phyloP scores from a whole-genome alignment of 1,139 yeast genomes.

The Lodderomyces margitis region DNA sequence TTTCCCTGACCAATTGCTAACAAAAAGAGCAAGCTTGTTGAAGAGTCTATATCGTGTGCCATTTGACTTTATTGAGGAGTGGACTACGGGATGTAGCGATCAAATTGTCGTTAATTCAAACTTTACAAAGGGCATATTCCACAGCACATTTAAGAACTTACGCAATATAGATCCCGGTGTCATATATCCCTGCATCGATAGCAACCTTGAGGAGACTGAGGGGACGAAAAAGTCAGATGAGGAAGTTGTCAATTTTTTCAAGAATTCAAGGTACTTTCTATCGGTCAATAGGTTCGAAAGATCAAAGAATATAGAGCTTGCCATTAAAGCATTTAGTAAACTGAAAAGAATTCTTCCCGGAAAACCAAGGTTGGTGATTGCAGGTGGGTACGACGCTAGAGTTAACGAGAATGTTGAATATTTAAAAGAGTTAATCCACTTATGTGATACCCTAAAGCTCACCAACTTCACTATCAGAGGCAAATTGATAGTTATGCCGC shows the following conservation, averaged over 20 bases:
- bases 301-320: conserved; percentile 78
- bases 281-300: conserved; percentile 88
- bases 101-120: conserved; percentile 80
- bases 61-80: conserved; percentile 78
- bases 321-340: conserved; percentile 60
- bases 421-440: conserved; percentile 54
- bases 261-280: conserved; percentile 46
- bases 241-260: conserved; percentile 37
- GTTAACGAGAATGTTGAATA: conserved; percentile 77
- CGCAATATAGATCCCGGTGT: conserved; percentile 56
- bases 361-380: conserved; percentile 53
- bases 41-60: conserved; percentile 73
- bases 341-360: conserved; percentile 22
- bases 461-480: conserved; percentile 49
- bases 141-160: conserved; percentile 56
- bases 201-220: conserved; percentile 17
- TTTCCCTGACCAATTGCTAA: conserved; percentile 86
- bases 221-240: conserved; percentile 21
- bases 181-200: conserved; percentile 85
- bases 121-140: conserved; percentile 73
- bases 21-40: conserved; percentile 54
- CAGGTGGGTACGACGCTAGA: conserved; percentile 91
- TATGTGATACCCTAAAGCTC: conserved; percentile 48
- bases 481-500: conserved; percentile 36
- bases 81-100: conserved; percentile 77